phyloP scores from a whole-genome alignment of 2,329 filamentous ascomycete genomes.

The Plectosphaerella plurivora region DNA sequence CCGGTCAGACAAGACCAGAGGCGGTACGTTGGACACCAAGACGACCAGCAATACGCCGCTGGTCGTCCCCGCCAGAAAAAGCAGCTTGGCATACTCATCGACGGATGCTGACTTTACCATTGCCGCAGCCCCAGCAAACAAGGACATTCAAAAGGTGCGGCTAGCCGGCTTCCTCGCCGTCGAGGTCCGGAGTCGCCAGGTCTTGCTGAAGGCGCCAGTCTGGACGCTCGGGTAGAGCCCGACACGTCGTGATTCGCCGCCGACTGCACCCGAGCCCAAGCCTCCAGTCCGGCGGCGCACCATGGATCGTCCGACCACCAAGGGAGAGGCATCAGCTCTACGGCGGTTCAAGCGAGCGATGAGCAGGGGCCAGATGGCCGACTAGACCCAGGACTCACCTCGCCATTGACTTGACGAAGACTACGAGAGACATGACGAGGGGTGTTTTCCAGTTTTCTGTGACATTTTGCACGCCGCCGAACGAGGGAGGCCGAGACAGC shows the following conservation, averaged over 20 bases:
- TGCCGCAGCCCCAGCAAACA: constrained; percentile 31
- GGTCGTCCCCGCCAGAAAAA: not conserved
- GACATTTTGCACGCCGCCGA: not conserved
- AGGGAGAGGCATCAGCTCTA: not conserved
- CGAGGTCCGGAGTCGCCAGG: constrained; percentile 71
- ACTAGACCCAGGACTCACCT: not conserved
- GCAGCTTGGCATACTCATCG: not conserved
- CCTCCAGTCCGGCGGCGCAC: not conserved
- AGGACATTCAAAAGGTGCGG: constrained; percentile 56
- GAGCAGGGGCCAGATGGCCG: not conserved
- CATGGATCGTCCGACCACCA: not conserved
- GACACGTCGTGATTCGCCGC: not conserved
- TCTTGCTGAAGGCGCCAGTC: constrained; percentile 71
- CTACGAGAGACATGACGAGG: not conserved
- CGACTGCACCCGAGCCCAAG: not conserved
- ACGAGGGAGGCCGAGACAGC: not conserved
- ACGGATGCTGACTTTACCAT: constrained; percentile 8
- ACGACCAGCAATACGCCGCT: not conserved
- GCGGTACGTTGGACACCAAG: constrained; percentile 35
- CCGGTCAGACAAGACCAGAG: constrained; percentile 38
- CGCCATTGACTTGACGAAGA: not conserved
- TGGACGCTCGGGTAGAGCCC: constrained; percentile 48
- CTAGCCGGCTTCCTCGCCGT: constrained; percentile 72
- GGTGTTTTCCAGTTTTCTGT: not conserved
- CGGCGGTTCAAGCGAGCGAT: not conserved